Base-by-base conservation (phyloP, 768 basidiomycete species). In the Boletus bicolor region DNA sequence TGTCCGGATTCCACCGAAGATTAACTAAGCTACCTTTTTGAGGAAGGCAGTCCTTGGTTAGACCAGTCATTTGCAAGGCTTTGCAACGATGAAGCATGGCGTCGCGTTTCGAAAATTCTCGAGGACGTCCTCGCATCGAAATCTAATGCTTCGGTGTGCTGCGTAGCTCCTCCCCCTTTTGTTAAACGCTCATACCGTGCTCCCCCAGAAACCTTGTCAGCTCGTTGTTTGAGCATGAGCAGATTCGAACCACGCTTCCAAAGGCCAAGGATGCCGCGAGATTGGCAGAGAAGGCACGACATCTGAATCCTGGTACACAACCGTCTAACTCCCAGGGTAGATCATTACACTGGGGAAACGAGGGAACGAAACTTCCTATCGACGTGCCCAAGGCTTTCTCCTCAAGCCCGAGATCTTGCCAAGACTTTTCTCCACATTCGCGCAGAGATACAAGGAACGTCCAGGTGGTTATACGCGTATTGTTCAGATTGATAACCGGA, bases 381-480 rank as follows among this genome's bases (percentile, higher is more conserved):
- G 83, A 24, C 82, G 83, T 44, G 94, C 93, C 32, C 79, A 84
- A 50, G 82, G 83, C 4, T 95, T 95, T 75, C 77, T 98, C 28
- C 81, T 96, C 60, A 83, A 86, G 60, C 82, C 83, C 30, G 71
- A 73, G 36, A 76, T 90, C 38, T 72, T 94, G 26, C 83, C 87
- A n/a, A 95, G 92, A 68, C 76, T 99, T 19, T 96, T 97, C 70
- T 79, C 78, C 10, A 81, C 84, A 2, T 86, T 96, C 52, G 84
- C 93, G 0, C 67, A 82, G 59, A 88, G 97, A 44, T 99, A 98
- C 72, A 79, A 83, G 0, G 63, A 77, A 15, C 83, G 97, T 4
- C 86, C 87, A 3, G 97, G 97, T 1, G 97, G 97, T 9, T 99
- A 98, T 76, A 98, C 96, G 6, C 86, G 97, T 24, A 87, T 98